Conservation (phyloP, 1,284 basidiomycete genomes). For the Sanguinoderma infundibulare region DNA sequence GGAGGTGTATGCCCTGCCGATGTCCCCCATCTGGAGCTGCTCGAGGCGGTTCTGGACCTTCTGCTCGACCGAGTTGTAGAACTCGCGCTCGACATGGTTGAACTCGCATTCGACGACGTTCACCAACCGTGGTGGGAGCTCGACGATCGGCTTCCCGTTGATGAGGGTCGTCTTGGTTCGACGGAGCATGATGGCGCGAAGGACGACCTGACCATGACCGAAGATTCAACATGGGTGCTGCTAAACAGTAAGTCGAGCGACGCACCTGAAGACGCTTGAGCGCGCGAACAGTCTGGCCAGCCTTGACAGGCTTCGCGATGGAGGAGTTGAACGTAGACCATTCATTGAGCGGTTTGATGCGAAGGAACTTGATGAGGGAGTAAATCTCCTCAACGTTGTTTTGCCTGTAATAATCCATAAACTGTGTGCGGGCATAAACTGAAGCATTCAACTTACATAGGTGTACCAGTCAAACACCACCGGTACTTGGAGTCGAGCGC, state of each 20-base stretch:
- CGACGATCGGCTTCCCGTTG: constrained; percentile 88
- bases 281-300: constrained; percentile 68
- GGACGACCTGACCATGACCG: constrained; percentile 58
- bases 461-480: constrained; percentile 92
- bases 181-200: constrained; percentile 90
- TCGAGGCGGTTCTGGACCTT: constrained; percentile 78
- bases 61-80: constrained; percentile 81
- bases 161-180: constrained; percentile 83
- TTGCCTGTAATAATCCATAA: constrained; percentile 28
- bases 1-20: constrained; percentile 79
- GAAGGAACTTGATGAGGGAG: constrained; percentile 89
- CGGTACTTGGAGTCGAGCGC: constrained; percentile 79
- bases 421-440: no score
- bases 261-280: constrained; percentile 84
- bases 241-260: background rate
- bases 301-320: constrained; percentile 83
- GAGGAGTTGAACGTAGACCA: constrained; percentile 80
- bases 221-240: background rate
- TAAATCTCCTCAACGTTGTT: constrained; percentile 92
- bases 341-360: constrained; percentile 83
- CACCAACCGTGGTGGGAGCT: constrained; percentile 79
- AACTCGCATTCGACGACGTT: constrained; percentile 78
- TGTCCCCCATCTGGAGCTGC: constrained; percentile 63
- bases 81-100: constrained; percentile 75
- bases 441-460: constrained; percentile 62